Conservation (phyloP, 164 flowering plant genomes). For the Annona cherimola region DNA sequence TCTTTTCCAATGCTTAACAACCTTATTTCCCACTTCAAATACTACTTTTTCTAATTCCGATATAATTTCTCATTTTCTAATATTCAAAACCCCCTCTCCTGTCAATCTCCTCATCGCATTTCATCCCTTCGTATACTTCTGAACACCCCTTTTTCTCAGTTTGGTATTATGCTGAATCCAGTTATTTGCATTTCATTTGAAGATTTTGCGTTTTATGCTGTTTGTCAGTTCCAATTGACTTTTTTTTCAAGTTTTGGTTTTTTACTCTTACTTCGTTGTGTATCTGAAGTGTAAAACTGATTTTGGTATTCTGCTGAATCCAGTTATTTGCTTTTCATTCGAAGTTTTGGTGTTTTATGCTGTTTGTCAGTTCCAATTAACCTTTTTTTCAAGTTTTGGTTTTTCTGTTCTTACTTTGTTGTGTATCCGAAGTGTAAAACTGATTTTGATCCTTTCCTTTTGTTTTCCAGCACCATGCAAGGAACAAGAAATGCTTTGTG, state of each 20-base stretch:
- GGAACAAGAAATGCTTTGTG: slow-evolving; percentile 85
- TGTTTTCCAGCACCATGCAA: slow-evolving; percentile 70
- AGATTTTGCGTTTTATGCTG: neutral
- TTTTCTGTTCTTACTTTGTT: neutral
- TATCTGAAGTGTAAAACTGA: neutral
- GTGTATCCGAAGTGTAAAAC: neutral
- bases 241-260: neutral
- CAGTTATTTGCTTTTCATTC: neutral
- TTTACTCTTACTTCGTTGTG: neutral
- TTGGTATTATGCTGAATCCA: neutral
- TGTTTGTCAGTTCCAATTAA: neutral
- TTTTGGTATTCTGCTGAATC: neutral
- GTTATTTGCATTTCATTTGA: neutral
- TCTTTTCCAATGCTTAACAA: too few species aligned
- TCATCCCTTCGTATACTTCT: too few species aligned
- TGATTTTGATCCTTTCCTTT: slow-evolving; percentile 6
- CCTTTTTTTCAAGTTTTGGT: neutral
- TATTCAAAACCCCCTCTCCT: too few species aligned
- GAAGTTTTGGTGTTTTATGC: neutral
- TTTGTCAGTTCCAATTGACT: neutral
- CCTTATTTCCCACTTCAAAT: too few species aligned
- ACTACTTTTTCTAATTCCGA: too few species aligned
- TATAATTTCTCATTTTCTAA: too few species aligned
- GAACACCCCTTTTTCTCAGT: too few species aligned
- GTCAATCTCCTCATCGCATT: too few species aligned